Conservation (phyloP, 805 yeast species). For the Jamesozyma lodderae region DNA sequence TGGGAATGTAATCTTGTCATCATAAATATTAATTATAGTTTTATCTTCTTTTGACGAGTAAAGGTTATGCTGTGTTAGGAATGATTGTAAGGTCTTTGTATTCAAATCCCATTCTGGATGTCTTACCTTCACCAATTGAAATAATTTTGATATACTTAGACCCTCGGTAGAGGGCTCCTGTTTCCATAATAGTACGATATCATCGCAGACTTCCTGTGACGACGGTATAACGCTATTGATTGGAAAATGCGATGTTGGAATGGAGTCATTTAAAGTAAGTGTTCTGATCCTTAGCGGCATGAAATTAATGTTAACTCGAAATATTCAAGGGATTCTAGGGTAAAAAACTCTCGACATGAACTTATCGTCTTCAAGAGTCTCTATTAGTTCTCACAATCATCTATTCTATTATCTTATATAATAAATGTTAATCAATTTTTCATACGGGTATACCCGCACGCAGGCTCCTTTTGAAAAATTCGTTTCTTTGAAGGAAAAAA, state of each 20-base stretch:
- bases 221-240: slow-evolving; percentile 36
- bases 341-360: too few species aligned
- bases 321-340: too few species aligned
- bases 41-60: slow-evolving; percentile 34
- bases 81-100: slow-evolving; percentile 44
- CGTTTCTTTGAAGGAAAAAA: too few species aligned
- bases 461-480: too few species aligned
- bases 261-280: slow-evolving; percentile 20
- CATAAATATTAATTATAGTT: slow-evolving; percentile 46
- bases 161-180: slow-evolving; percentile 54
- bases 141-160: slow-evolving; percentile 46
- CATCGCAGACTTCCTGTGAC: slow-evolving; percentile 49
- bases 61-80: slow-evolving; percentile 50
- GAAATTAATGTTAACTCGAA: neutral
- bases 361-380: too few species aligned
- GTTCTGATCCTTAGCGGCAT: slow-evolving; percentile 23
- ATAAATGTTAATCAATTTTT: neutral
- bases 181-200: slow-evolving; percentile 59
- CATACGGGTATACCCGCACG: neutral
- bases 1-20: slow-evolving; percentile 32
- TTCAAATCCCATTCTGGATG: slow-evolving; percentile 58
- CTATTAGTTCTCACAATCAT: too few species aligned
- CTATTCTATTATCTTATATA: too few species aligned
- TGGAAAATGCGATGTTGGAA: slow-evolving; percentile 1
- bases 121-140: slow-evolving; percentile 38